Base-by-base conservation (phyloP, 2,329 filamentous ascomycete genomes). In the Epichloe amarillans region DNA sequence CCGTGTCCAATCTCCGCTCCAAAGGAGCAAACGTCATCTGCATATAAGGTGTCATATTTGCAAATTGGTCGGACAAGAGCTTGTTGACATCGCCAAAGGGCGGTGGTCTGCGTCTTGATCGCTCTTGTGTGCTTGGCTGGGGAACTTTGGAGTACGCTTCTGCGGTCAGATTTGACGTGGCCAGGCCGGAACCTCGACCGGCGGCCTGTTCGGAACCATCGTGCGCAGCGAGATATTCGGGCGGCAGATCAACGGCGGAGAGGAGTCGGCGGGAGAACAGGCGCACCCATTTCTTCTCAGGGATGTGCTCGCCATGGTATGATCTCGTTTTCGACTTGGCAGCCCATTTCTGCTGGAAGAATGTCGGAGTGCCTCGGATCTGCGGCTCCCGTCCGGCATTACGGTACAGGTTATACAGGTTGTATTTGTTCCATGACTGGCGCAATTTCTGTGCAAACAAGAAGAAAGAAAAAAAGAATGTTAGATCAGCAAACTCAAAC, bases 291-390 rank as follows among this genome's bases (percentile, higher is more conserved):
- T 93, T 85, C 65, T 86, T 83, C 73, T 98, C 93, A 57, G 84
- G 82, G 58, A 98, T 84, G 64, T 95, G 88, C 66, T 96, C 91
- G 68, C 91, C 93, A 71, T 98, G 93, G 69, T 97, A 98, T 56
- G 78, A 83, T 58, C 93, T 83, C 41, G 88, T 80, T 56, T 83
- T 67, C 21, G 89, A 82, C 70, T 98, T 98, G 61, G 91, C 87
- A 1, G 71, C 69, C 91, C 91, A 98, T 84, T 98, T 98, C 71
- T 97, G 91, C 75, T 97, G 91, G 77, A 95, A 98, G 72, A 93
- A 94, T 43, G 90, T 96, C 55, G 71, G 69, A 47, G 58, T 59
- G 15, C 64, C 61, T 19, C 57, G 62, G 35, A 63, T 60, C 23
- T 57, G 56, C 5, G 61, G 54, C 59, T 62, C 66, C 46, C 57